Conservation (phyloP, 176 grass and related monocot genomes). For the Poa annua region DNA sequence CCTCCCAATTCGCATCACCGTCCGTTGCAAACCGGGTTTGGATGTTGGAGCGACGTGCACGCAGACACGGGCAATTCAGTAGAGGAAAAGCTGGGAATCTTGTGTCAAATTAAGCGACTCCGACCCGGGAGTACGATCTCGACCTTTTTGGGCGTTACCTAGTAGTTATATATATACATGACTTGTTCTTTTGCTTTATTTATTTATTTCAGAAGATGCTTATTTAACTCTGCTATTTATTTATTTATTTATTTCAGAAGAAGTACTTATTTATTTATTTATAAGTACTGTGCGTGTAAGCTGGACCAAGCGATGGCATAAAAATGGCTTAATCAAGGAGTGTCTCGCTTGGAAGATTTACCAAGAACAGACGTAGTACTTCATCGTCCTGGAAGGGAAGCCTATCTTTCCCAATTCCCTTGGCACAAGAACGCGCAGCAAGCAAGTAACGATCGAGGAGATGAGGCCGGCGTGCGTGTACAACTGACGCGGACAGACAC, state of each 20-base stretch:
- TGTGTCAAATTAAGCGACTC: background rate
- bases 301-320: constrained; percentile 5
- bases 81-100: background rate
- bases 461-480: no score
- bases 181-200: background rate
- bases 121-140: background rate
- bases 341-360: constrained; percentile 47
- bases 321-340: background rate
- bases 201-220: background rate
- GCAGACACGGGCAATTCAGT: background rate
- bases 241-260: background rate
- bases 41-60: background rate
- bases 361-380: background rate
- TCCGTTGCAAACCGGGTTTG: constrained; percentile 6
- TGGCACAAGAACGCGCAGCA: no score
- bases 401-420: no score
- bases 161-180: background rate
- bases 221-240: background rate
- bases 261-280: background rate
- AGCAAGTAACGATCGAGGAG: no score
- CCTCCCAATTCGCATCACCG: background rate
- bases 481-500: no score
- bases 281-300: constrained; percentile 6
- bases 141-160: constrained; percentile 8
- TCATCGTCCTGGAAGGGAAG: background rate